phyloP scores from a whole-genome alignment of 225 moss, liverwort and hornwort species.

The Marchantia polymorpha region DNA sequence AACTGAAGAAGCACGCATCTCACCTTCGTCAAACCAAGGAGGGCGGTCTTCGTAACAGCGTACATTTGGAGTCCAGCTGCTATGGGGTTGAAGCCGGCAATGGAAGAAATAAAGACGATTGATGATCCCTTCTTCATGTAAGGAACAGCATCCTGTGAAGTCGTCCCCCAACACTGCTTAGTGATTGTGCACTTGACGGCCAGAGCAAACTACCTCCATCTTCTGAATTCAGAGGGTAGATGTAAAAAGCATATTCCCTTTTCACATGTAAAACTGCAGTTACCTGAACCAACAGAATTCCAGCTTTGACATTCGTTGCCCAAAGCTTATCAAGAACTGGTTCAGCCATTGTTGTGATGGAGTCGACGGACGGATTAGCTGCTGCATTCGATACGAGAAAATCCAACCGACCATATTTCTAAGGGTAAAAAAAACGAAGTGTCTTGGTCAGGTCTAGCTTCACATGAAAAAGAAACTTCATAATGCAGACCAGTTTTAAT shows the following conservation, averaged over 20 bases:
- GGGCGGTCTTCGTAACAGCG: constrained; percentile 86
- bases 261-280: not conserved
- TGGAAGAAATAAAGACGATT: constrained; percentile 70
- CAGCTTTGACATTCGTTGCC: constrained; percentile 91
- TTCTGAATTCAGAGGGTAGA: not conserved
- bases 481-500: no score
- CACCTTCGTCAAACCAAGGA: constrained; percentile 97
- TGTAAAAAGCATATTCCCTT: not conserved
- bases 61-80: constrained; percentile 63
- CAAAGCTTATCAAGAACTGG: constrained; percentile 77
- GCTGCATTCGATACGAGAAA: constrained; percentile 97
- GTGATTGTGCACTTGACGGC: not conserved
- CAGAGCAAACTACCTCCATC: not conserved
- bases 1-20: not conserved
- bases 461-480: no score
- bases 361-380: constrained; percentile 60
- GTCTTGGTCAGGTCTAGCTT: not conserved
- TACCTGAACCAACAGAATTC: constrained; percentile 87
- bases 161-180: not conserved
- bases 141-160: constrained; percentile 63
- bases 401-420: constrained; percentile 91
- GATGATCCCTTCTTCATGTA: constrained; percentile 75
- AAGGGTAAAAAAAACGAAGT: not conserved
- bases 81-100: constrained; percentile 48
- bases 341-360: constrained; percentile 61